Conservation (phyloP, 2,329 filamentous ascomycete genomes). For the Rutstroemia sp. region DNA sequence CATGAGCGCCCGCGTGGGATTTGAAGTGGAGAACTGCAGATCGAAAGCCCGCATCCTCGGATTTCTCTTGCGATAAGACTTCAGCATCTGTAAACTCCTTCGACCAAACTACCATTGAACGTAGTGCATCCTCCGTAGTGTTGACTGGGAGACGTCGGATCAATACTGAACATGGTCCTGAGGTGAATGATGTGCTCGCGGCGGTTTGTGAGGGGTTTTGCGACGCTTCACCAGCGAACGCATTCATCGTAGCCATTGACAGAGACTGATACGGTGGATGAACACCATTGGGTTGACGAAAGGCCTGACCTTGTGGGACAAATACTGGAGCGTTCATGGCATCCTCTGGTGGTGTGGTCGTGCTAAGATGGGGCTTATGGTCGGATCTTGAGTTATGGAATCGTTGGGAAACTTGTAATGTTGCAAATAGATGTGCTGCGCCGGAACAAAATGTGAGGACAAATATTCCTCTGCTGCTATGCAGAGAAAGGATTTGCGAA, state of each 20-base stretch:
- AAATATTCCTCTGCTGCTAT: background rate
- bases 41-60: slow-evolving; percentile 42
- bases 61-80: slow-evolving; percentile 41
- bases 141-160: slow-evolving; percentile 48
- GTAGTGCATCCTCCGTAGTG: slow-evolving; percentile 45
- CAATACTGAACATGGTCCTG: slow-evolving; percentile 36
- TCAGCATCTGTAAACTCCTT: slow-evolving; percentile 46
- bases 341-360: slow-evolving; percentile 26
- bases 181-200: slow-evolving; percentile 16
- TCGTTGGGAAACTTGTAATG: slow-evolving; percentile 8
- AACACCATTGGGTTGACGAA: slow-evolving; percentile 24
- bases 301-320: slow-evolving; percentile 26
- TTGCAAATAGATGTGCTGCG: slow-evolving; percentile 7
- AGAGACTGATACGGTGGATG: slow-evolving; percentile 27
- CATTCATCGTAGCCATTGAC: slow-evolving; percentile 27
- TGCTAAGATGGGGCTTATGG: slow-evolving; percentile 18
- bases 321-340: slow-evolving; percentile 30
- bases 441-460: background rate
- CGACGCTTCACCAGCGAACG: slow-evolving; percentile 22
- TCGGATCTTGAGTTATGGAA: slow-evolving; percentile 6
- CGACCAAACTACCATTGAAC: slow-evolving; percentile 52
- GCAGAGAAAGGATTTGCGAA: background rate
- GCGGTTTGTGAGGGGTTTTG: slow-evolving; percentile 18
- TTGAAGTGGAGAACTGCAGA: slow-evolving; percentile 49
- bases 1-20: slow-evolving; percentile 43